Conservation (phyloP, 1,139 yeast genomes). For the Yamadazyma trypodendri region DNA sequence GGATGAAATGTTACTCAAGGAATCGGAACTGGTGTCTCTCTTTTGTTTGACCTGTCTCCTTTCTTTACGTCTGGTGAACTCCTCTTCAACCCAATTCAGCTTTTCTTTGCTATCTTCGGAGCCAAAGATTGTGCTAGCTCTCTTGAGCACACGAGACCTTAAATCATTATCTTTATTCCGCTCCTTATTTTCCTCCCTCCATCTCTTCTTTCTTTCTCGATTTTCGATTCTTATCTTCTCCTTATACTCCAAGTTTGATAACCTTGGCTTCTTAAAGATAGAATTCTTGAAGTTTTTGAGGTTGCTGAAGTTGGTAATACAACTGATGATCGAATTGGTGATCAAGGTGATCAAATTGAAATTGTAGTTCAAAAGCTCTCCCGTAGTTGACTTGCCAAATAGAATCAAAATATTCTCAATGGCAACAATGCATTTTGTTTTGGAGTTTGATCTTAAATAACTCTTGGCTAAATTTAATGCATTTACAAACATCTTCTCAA, state of each 20-base stretch:
- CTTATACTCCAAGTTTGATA: conserved; percentile 39
- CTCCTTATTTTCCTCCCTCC: conserved; percentile 84
- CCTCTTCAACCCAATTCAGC: conserved; percentile 72
- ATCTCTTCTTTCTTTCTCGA: conserved; percentile 81
- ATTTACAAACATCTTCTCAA: conserved; percentile 27
- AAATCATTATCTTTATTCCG: conserved; percentile 87
- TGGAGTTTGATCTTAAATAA: conserved; percentile 22
- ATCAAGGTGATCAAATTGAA: conserved; percentile 24
- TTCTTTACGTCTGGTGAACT: conserved; percentile 63
- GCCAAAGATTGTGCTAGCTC: conserved; percentile 73
- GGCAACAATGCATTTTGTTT: conserved; percentile 11
- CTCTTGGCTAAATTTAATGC: conserved; percentile 41
- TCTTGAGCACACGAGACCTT: conserved; percentile 68
- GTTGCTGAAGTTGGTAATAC: conserved; percentile 28
- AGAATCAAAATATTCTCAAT: conserved; percentile 17
- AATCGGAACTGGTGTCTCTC: conserved; percentile 18
- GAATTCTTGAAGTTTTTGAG: conserved; percentile 17
- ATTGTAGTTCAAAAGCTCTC: conserved; percentile 13
- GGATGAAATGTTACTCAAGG: conserved; percentile 4
- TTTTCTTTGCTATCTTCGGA: conserved; percentile 51
- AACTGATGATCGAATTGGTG: conserved; percentile 29
- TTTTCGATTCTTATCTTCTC: conserved; percentile 70
- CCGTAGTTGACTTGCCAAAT: conserved; percentile 13
- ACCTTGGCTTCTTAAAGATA: conserved; percentile 24
- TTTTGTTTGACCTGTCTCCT: conserved; percentile 49